Percentiles rank a stretch among this genome's conserved stretches.
phyloP scores from a whole-genome alignment of 768 basidiomycete species.

The Boletus rubescentipes region DNA sequence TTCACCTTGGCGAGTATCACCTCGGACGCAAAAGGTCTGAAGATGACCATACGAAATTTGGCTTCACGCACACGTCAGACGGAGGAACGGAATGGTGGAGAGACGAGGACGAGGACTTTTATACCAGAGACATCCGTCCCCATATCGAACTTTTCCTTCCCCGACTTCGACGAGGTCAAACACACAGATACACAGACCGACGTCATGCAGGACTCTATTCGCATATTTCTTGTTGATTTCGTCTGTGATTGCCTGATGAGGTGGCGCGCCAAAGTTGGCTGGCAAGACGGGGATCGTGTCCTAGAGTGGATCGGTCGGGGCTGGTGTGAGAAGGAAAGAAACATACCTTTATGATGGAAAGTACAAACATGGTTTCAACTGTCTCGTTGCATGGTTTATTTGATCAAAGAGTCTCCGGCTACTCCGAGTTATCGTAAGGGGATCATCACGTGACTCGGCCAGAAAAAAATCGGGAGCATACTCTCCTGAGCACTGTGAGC shows the following conservation, averaged over 20 bases:
- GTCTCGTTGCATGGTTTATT: background rate
- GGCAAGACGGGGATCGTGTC: slow-evolving; percentile 92
- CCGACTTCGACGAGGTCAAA: slow-evolving; percentile 86
- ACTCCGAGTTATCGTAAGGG: background rate
- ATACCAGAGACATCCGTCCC: slow-evolving; percentile 94
- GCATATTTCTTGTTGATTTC: slow-evolving; percentile 96
- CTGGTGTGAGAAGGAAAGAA: background rate
- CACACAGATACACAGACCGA: slow-evolving; percentile 87
- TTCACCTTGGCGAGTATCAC: slow-evolving; percentile 88
- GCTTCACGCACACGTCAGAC: slow-evolving; percentile 44
- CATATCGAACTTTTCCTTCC: slow-evolving; percentile 92
- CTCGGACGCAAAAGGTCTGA: slow-evolving; percentile 88
- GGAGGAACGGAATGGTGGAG: background rate
- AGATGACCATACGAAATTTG: slow-evolving; percentile 86
- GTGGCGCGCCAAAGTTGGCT: slow-evolving; percentile 75
- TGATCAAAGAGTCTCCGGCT: background rate
- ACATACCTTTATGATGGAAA: slow-evolving; percentile 45
- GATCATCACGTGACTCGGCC: slow-evolving; percentile 13
- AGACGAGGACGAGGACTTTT: slow-evolving; percentile 53
- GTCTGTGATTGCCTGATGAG: slow-evolving; percentile 75
- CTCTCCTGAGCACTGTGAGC: too few relatives aligned
- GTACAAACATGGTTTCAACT: slow-evolving; percentile 51
- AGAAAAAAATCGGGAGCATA: background rate
- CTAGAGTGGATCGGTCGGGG: slow-evolving; percentile 37
- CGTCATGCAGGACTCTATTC: slow-evolving; percentile 85